phyloP scores from a whole-genome alignment of 1,284 basidiomycete species.

The Cystobasidiaceae sp. region DNA sequence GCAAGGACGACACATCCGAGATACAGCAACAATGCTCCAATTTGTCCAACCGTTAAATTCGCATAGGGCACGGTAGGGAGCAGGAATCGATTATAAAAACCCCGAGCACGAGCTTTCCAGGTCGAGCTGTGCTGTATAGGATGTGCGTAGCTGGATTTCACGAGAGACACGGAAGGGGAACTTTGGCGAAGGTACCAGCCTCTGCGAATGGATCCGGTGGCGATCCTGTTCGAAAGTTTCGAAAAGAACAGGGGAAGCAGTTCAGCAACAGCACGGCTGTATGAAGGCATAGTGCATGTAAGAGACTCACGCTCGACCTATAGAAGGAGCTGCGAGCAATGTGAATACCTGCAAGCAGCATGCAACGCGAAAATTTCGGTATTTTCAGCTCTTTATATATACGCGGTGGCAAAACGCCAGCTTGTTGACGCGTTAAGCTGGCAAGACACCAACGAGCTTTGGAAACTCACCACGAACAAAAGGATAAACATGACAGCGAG shows the following conservation, averaged over 20 bases:
- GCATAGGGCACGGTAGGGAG: conserved; percentile 30
- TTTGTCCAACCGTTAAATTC: conserved; percentile 31
- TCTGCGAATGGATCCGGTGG: background rate
- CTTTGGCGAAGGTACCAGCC: conserved; percentile 17
- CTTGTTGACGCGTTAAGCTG: no score
- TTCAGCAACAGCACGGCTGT: no score
- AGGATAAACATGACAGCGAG: no score
- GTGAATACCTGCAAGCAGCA: no score
- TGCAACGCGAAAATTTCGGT: no score
- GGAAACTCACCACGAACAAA: no score
- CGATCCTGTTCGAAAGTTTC: background rate
- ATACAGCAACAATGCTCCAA: conserved; percentile 22
- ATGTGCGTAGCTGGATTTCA: background rate
- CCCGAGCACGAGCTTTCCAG: background rate
- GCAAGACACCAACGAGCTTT: no score
- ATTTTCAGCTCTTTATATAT: no score
- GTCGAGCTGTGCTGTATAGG: background rate
- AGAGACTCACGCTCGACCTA: no score
- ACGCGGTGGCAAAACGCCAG: no score
- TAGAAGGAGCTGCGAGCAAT: no score
- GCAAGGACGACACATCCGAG: conserved; percentile 9
- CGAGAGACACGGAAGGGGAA: background rate
- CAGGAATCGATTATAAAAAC: conserved; percentile 30
- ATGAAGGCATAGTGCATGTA: no score
- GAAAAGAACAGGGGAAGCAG: background rate